Conservation (phyloP, 2,329 filamentous ascomycete genomes). For the Neophaeococcomyces aloes region DNA sequence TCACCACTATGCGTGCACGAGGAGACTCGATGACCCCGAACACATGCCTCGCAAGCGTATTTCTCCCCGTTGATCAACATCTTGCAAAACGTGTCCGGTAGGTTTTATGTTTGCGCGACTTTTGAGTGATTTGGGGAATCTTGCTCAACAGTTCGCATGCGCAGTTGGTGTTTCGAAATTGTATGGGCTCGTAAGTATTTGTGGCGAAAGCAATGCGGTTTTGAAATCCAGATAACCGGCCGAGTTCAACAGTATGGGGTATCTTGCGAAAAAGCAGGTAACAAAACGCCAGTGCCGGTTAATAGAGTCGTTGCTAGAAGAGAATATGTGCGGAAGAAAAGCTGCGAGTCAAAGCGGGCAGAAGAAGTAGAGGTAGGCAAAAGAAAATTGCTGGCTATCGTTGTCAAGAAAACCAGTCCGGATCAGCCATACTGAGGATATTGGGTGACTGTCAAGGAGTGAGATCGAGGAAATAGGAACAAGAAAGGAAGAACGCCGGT, state of each 20-base stretch:
- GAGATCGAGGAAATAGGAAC: background rate
- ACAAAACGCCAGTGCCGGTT: background rate
- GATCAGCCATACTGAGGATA: slow-evolving; percentile 1
- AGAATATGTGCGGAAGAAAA: background rate
- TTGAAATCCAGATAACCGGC: background rate
- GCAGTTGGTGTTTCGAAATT: background rate
- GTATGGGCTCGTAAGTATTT: background rate
- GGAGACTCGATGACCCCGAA: slow-evolving; percentile 96
- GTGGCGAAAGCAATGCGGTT: background rate
- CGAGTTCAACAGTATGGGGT: background rate
- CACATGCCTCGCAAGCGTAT: slow-evolving; percentile 95
- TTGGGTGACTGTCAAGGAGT: background rate
- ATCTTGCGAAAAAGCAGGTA: slow-evolving; percentile 1
- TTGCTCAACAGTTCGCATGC: no score
- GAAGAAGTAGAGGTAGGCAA: background rate
- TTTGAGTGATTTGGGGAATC: no score
- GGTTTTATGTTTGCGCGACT: no score
- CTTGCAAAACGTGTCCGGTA: background rate
- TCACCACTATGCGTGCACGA: slow-evolving; percentile 92
- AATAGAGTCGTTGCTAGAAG: no score
- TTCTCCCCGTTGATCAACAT: slow-evolving; percentile 94
- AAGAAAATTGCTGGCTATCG: background rate
- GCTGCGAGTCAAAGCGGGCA: background rate
- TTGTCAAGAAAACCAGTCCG: slow-evolving; percentile 1
- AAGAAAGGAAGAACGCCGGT: background rate